Evolutionary conservation across 1,284 basidiomycete species (phyloP).

Genomic region (Boletus austroedulis): DNA sequence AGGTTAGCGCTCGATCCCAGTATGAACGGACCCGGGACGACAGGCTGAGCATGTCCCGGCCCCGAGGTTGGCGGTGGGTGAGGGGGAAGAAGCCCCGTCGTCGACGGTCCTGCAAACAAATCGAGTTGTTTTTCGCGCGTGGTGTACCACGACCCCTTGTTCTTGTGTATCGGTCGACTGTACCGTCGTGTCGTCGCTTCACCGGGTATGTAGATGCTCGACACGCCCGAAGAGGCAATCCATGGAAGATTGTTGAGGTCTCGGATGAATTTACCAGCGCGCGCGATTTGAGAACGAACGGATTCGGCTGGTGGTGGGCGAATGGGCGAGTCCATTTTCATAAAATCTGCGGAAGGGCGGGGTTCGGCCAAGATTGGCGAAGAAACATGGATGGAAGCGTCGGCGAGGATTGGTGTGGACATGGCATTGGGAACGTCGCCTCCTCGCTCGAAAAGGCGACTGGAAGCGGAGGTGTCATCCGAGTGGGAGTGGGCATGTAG

Average conservation of each 20-base stretch:
- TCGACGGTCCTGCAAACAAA: slow-evolving; percentile 34
- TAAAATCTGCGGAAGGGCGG: slow-evolving; percentile 34
- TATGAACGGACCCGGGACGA: slow-evolving; percentile 30
- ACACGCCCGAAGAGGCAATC: slow-evolving; percentile 36
- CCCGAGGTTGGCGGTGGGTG: slow-evolving; percentile 11
- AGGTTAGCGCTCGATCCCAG: slow-evolving; percentile 35
- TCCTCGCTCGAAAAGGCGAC: slow-evolving; percentile 26
- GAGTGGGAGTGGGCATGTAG: slow-evolving; percentile 22
- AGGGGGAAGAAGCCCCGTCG: slow-evolving; percentile 30
- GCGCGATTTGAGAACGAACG: slow-evolving; percentile 30
- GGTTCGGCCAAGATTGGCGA: slow-evolving; percentile 34
- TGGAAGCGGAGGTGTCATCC: slow-evolving; percentile 25
- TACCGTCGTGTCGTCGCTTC: slow-evolving; percentile 32
- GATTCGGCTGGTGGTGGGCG: slow-evolving; percentile 36
- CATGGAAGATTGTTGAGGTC: slow-evolving; percentile 33
- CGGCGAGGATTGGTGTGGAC: slow-evolving; percentile 31
- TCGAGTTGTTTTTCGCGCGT: slow-evolving; percentile 31
- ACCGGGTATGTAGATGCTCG: slow-evolving; percentile 34
- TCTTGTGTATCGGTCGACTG: slow-evolving; percentile 28
- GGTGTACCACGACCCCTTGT: slow-evolving; percentile 31
- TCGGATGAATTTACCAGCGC: slow-evolving; percentile 27
- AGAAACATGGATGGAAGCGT: slow-evolving; percentile 26
- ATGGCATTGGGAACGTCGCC: slow-evolving; percentile 30
- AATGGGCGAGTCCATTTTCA: slow-evolving; percentile 37
- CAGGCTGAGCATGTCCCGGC: slow-evolving; percentile 3